Evolutionary conservation across 805 yeast genomes (phyloP), one percentile per base, ranked within the genome.

Genomic region (Candida piceae): DNA sequence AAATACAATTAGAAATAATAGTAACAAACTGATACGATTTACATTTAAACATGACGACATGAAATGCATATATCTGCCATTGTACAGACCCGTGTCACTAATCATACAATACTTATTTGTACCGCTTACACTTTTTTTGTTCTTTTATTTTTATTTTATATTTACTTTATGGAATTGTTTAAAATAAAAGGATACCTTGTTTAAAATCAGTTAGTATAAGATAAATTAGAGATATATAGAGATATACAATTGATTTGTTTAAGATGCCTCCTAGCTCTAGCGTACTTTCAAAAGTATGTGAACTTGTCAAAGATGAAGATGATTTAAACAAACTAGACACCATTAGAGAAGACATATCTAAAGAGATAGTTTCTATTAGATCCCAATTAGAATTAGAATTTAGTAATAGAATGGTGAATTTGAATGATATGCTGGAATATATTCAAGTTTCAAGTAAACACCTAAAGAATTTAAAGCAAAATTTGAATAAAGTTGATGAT

Each of bases 301-400:
- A 51, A 2, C 34, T 55, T 18, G 30, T 60, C 26, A 44, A 47
- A 24, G 46, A 48, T 4, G 60, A 53, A 32, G 62, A 60, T 29
- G 88, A 83, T 40, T 59, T 81, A 27, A 73, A 67, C 34, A 76
- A 73, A 39, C 68, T 82, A 6, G 60, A 65, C 9, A 60, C 66
- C 7, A 58, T 83, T 20, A 72, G 72, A 38, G 75, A 70, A 36
- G 82, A 77, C 40, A 60, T 83, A 32, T 42, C 57, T 6, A 80
- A 79, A 45, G 96, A 90, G 52, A 85, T 84, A 55, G 70, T 81
- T 0, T 71, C 83, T 3, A 66, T 87, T 10, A 96, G 86, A 48
- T 67, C 80, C 32, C 90, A 87, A 53, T 65, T 90, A 45, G 77
- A 75, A 49, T 62, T 82, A 28, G 83, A 81, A 34, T 42, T 46